Conservation (phyloP, 352 stramenopile genomes). For the Thalassiosira hispida region DNA sequence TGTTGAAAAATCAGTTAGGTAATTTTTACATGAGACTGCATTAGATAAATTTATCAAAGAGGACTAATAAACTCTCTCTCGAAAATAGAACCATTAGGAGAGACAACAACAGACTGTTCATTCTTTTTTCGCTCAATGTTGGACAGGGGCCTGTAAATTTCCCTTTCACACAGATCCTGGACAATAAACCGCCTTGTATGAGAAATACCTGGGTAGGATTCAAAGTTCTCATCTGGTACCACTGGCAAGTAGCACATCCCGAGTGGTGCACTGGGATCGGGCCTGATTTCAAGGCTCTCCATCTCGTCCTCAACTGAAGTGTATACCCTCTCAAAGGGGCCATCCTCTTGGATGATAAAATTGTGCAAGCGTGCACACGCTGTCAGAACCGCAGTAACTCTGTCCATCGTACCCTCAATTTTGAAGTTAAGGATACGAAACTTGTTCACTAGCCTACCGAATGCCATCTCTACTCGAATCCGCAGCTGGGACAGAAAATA, state of each 20-base stretch:
- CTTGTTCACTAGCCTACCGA: conserved; percentile 50
- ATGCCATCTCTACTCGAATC: conserved; percentile 76
- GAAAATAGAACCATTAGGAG: no score
- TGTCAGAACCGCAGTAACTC: conserved; percentile 19
- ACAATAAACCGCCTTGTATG: conserved; percentile 13
- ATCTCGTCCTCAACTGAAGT: neutral
- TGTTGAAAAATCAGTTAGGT: no score
- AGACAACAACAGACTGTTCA: no score
- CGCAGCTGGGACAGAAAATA: conserved; percentile 66
- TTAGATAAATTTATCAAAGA: no score
- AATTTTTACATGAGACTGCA: no score
- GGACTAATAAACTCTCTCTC: no score
- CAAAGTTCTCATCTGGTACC: conserved; percentile 5
- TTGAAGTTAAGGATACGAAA: conserved; percentile 45
- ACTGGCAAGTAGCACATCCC: conserved; percentile 18
- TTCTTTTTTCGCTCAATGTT: no score
- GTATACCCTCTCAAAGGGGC: neutral
- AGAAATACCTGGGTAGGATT: conserved; percentile 1
- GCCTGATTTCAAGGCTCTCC: conserved; percentile 4
- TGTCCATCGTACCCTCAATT: conserved; percentile 16
- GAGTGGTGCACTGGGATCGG: neutral
- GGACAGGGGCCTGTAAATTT: no score
- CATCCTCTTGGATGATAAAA: conserved; percentile 41
- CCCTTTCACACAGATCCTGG: no score
- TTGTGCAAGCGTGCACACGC: conserved; percentile 36